Percentiles rank a stretch among this genome's conserved stretches.
phyloP scores from a whole-genome alignment of 306 rosid species.

The Rosa lucieae region DNA sequence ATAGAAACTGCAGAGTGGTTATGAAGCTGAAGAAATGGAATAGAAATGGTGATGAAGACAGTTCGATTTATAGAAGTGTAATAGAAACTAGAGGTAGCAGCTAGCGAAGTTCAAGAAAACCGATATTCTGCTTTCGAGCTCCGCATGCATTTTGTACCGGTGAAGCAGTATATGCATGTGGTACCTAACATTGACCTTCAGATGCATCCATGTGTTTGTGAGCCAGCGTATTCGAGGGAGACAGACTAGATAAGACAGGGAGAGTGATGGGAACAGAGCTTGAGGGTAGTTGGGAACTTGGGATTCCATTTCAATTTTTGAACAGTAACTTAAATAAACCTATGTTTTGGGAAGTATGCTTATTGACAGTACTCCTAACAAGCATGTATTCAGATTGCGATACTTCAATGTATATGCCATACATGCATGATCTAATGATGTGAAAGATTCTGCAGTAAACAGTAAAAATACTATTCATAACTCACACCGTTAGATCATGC shows the following conservation, averaged over 20 bases:
- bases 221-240: background rate
- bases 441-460: too few species aligned
- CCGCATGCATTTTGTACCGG: constrained; percentile 8
- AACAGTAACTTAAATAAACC: background rate
- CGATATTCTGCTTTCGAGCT: background rate
- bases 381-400: background rate
- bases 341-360: background rate
- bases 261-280: background rate
- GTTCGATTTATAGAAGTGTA: background rate
- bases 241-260: background rate
- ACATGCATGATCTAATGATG: too few species aligned
- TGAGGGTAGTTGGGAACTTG: constrained; percentile 6
- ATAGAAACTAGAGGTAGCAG: background rate
- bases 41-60: background rate
- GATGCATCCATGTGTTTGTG: constrained; percentile 5
- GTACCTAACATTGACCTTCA: constrained; percentile 10
- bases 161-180: background rate
- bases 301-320: background rate
- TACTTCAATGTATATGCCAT: too few species aligned
- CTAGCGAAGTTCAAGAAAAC: background rate
- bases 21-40: background rate
- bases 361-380: background rate
- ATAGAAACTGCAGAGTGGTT: background rate
- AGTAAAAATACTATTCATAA: too few species aligned
- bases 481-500: too few species aligned